Evolutionary conservation across 2,329 filamentous ascomycete genomes (phyloP), one percentile per base, ranked within the genome.

Genomic region (Colletotrichum incanum): DNA sequence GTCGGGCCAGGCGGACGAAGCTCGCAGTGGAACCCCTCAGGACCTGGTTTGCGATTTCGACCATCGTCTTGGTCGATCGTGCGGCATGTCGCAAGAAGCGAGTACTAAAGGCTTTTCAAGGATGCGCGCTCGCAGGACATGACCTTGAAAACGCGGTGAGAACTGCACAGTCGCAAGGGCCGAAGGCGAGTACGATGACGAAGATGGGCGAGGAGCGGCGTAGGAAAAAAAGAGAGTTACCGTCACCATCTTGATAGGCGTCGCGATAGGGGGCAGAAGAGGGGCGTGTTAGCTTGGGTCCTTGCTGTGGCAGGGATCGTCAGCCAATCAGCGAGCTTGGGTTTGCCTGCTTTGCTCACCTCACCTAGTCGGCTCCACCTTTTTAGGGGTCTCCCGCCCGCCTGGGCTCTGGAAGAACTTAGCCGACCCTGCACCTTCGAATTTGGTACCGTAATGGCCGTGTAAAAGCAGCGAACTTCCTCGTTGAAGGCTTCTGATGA

Each of bases 1-100:
- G 84, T 76, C 80, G 88, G 80, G 83, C 88, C 73, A 89, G 82
- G 74, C 85, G 86, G 75, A 87, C 81, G 80, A 89, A 87, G 81
- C 82, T 83, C 74, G 85, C 81, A 55, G 82, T 82, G 65, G 84
- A 78, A 74, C 81, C 81, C 78, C 82, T 82, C 78, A 80, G 79
- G 75, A 85, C 74, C 71, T 78, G 82, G 62, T 64, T 45, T 54
- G 65, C 68, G 49, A 72, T 26, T 55, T 65, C 41, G 47, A 72
- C 68, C 73, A 75, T 75, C 43, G 54, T 73, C 55, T 59, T 23
- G 55, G 31, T 56, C 49, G 43, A 54, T 41, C 65, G 23, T 23
- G 61, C 47, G 41, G 62, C 63, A 70, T 65, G 28, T 41, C 62
- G 52, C n/a, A 43, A 18, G 18, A n/a, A 31, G 20, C 34, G n/a